Conservation (phyloP, 2,329 filamentous ascomycete species). For the Apiospora saccharicola region DNA sequence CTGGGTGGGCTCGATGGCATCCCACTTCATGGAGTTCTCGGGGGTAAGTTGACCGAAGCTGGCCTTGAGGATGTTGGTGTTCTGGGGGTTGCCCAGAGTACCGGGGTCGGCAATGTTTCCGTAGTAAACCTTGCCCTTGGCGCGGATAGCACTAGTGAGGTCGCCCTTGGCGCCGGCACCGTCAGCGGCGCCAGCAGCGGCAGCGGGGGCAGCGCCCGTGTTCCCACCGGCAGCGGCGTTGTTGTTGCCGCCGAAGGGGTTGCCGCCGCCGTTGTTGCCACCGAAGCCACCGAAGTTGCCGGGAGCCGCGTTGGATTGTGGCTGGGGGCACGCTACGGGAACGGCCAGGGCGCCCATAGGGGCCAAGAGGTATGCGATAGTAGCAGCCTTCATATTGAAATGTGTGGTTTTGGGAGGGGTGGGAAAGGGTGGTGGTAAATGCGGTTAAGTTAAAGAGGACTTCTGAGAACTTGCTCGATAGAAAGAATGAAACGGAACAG, state of each 20-base stretch:
- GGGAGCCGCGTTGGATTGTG: constrained; percentile 46
- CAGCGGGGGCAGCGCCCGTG: not conserved
- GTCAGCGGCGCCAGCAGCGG: not conserved
- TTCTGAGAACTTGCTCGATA: constrained; percentile 4
- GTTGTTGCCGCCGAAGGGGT: not conserved
- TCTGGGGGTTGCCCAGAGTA: constrained; percentile 56
- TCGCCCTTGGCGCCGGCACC: not conserved
- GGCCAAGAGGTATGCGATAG: constrained; percentile 45
- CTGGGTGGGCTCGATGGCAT: constrained; percentile 50
- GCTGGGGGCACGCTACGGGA: constrained; percentile 35
- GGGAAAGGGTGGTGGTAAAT: not conserved
- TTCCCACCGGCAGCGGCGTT: not conserved
- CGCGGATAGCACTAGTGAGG: constrained; percentile 58
- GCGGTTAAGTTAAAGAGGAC: not conserved
- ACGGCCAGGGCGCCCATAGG: constrained; percentile 45
- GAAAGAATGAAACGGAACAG: constrained; percentile 25
- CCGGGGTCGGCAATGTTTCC: constrained; percentile 65
- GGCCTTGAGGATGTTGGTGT: constrained; percentile 62
- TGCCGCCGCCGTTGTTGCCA: not conserved
- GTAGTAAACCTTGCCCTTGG: constrained; percentile 71
- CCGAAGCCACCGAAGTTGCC: constrained; percentile 51
- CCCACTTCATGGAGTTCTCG: constrained; percentile 78
- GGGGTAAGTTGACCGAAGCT: constrained; percentile 71
- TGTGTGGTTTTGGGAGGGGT: not conserved
- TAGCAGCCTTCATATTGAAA: constrained; percentile 40